Conservation (phyloP, 106 monocot genomes). For the Acorus calamus region DNA sequence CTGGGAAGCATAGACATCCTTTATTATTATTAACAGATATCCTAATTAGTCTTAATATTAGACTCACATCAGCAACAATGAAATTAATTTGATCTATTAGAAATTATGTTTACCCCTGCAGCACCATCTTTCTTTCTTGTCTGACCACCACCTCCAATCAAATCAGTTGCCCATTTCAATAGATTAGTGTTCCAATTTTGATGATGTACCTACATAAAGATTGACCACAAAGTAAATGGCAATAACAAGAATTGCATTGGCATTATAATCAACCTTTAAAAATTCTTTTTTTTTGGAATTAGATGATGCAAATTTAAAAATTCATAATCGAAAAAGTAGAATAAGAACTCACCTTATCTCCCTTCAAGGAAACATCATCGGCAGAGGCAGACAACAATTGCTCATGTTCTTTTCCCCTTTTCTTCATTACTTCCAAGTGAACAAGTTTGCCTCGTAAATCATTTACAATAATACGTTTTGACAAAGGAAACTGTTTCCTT, state of each 20-base stretch:
- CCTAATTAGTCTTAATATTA: no score
- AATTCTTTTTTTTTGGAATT: no score
- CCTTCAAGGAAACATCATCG: conserved; percentile 30
- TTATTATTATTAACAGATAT: no score
- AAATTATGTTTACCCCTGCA: conserved; percentile 21
- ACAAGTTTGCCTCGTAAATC: conserved; percentile 89
- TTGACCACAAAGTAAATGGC: background rate
- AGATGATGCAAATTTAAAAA: no score
- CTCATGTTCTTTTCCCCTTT: conserved; percentile 72
- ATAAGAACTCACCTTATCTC: conserved; percentile 15
- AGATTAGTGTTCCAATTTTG: conserved; percentile 78
- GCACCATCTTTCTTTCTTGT: conserved; percentile 36
- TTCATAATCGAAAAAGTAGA: no score
- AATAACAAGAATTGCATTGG: background rate
- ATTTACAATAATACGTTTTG: conserved; percentile 61
- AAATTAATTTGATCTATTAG: no score
- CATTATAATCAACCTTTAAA: background rate
- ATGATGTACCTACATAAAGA: conserved; percentile 35
- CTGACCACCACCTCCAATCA: conserved; percentile 60
- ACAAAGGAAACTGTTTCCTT: conserved; percentile 13
- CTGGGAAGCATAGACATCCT: no score
- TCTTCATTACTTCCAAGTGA: conserved; percentile 67
- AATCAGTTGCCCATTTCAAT: conserved; percentile 87
- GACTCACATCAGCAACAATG: no score
- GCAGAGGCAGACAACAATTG: conserved; percentile 50